Base-by-base conservation (phyloP, 305 asterid species). In the Coffea humblotiana region DNA sequence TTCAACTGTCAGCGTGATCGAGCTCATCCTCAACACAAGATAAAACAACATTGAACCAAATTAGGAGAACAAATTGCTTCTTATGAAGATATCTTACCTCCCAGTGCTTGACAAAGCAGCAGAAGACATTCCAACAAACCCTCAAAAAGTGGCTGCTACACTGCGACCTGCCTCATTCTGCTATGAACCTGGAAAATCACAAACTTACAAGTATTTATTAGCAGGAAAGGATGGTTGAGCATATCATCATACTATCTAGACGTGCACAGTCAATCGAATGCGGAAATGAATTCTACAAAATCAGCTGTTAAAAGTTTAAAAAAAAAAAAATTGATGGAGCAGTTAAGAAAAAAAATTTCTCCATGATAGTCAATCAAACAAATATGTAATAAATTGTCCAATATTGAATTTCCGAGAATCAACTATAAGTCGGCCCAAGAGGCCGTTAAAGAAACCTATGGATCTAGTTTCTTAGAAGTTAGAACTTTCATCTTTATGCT, bases 161-260 rank as follows among this genome's bases (percentile, higher is more conserved):
- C 45, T 32, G 21, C 29, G 8, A 43, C 67, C 76, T 37, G 51
- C 21, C 68, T 51, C 43, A n/a, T 43, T 61, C 66, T 13, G 75
- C 15, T 32, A 64, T 43, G 71, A 82, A 81, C 89, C 88, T 85
- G 91, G 84, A 80, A n/a, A 70, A 37, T 48, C 81, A 83, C 73
- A 82, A 51, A 63, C 87, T 83, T 51, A 21, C 60, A 81, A 81
- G 69, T 71, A 72, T 27, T 60, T 64, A 60, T 86, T 79, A 88
- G 84, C 83, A 77, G 78, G 61, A 82, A 72, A 77, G 54, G 51
- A 47, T 40, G 56, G 52, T 64, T 80, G 15, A 29, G 77, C 78
- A 78, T 11, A 43, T 43, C 60, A 74, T 77, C 63, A 71, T 81
- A 77, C 14, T 32, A 40, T 40, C 43, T 40, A 56, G 71, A 27